These are phyloP conservation scores for Mariannaea sp. DNA, from an alignment of 2,329 filamentous ascomycete species.

Conservation along the genomic window DNA sequence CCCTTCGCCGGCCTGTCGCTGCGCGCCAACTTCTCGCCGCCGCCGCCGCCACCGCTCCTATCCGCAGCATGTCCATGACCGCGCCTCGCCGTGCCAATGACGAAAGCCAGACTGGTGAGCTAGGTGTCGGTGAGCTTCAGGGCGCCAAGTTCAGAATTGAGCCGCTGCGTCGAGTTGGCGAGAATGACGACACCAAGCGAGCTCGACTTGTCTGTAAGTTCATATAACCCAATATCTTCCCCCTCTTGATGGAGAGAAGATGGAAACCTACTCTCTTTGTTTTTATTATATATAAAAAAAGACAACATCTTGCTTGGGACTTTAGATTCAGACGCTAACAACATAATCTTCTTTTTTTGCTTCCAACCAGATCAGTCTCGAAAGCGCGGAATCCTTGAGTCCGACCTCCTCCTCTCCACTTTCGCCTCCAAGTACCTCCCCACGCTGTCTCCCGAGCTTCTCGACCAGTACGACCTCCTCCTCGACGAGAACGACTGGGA, in stretches of 20 bases:
- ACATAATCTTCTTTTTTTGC: neutral
- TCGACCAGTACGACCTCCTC: conserved; percentile 86
- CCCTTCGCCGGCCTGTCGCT: conserved; percentile 27
- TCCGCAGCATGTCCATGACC: conserved; percentile 32
- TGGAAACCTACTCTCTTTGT: too few species aligned
- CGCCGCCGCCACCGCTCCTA: too few species aligned
- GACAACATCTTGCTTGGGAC: too few species aligned
- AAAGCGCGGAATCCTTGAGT: conserved; percentile 94
- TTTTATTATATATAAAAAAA: too few species aligned
- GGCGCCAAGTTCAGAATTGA: conserved; percentile 86
- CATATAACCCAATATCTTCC: too few species aligned
- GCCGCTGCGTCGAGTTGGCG: conserved; percentile 82
- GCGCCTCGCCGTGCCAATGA: conserved; percentile 24
- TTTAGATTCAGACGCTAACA: too few species aligned
- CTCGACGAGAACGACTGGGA: conserved; percentile 99
- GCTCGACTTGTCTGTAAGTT: conserved; percentile 75
- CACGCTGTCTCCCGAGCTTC: conserved; percentile 72
- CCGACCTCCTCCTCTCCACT: conserved; percentile 92
- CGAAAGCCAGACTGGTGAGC: conserved; percentile 52
- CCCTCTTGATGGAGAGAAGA: too few species aligned
- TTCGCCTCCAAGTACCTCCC: conserved; percentile 83
- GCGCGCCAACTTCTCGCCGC: conserved; percentile 27
- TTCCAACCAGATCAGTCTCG: conserved; percentile 94
- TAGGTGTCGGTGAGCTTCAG: conserved; percentile 85
- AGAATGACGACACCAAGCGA: conserved; percentile 84